Conservation (phyloP, 768 basidiomycete species). For the Cubamyces lactineus region DNA sequence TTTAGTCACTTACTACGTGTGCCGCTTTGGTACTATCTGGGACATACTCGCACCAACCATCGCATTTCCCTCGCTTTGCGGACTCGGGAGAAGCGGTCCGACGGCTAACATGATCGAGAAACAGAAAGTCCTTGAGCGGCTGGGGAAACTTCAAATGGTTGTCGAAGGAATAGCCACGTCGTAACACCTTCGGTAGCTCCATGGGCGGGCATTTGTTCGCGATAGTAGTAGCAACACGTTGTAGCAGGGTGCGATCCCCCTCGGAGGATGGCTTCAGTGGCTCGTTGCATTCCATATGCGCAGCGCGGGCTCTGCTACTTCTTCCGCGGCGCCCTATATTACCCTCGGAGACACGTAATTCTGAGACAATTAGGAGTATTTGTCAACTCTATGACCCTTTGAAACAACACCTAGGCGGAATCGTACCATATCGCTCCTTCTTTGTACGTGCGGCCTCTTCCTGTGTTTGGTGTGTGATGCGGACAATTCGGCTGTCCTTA, state of each 20-base stretch:
- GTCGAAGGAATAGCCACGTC: not conserved
- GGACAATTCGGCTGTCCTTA: not conserved
- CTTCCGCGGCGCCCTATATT: no score
- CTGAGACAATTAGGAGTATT: no score
- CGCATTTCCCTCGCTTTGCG: slow-evolving; percentile 8
- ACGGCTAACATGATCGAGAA: not conserved
- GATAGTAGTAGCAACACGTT: no score
- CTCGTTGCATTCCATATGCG: no score
- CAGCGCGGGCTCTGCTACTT: no score
- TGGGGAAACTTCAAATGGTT: not conserved
- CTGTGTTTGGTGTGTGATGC: not conserved
- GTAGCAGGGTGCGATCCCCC: no score
- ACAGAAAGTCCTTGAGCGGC: not conserved
- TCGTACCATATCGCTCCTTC: not conserved
- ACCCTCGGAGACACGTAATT: no score
- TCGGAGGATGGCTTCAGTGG: no score
- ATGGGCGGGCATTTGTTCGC: no score
- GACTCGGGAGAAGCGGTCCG: not conserved
- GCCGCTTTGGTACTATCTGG: not conserved
- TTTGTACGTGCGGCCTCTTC: not conserved
- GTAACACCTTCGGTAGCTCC: not conserved
- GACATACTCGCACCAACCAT: slow-evolving; percentile 21
- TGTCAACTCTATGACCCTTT: no score
- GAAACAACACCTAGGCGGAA: not conserved
- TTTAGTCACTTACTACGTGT: slow-evolving; percentile 7